Percentiles rank a stretch among this genome's conserved stretches.
Evolutionary conservation across 768 basidiomycete species (phyloP).

Genomic region (Naematelia aurantialba): DNA sequence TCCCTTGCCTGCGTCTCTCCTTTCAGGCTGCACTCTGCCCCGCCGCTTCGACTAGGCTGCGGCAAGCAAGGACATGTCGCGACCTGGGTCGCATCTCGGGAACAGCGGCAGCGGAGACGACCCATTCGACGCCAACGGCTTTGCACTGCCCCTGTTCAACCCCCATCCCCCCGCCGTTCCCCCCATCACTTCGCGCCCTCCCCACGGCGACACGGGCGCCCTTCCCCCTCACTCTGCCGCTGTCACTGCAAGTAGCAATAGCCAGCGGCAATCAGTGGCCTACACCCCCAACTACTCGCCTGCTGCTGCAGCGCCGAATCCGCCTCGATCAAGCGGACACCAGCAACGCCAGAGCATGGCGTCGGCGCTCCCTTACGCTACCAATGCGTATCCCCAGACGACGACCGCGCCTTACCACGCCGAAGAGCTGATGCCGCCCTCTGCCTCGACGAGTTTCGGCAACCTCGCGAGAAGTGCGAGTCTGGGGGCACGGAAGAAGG

Average conservation of each 20-base stretch:
- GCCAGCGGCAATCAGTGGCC: conserved; percentile 1
- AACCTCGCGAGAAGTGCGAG: conserved; percentile 44
- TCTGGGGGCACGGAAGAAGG: conserved; percentile 43
- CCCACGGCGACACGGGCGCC: not conserved
- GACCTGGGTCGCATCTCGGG: conserved; percentile 41
- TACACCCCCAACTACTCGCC: not conserved
- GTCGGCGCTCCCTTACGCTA: not conserved
- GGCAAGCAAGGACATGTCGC: conserved; percentile 28
- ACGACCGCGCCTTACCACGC: conserved; percentile 6
- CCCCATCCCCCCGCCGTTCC: conserved; percentile 14
- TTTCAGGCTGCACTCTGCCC: conserved; percentile 1
- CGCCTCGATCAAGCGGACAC: not conserved
- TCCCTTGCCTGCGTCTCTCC: conserved; percentile 70
- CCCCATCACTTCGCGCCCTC: conserved; percentile 7
- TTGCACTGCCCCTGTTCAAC: conserved; percentile 39
- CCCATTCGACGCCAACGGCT: conserved; percentile 15
- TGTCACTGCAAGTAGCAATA: too few species aligned
- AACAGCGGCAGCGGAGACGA: conserved; percentile 11
- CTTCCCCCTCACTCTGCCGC: conserved; percentile 10
- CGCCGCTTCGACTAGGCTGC: not conserved
- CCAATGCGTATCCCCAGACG: not conserved
- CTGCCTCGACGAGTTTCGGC: conserved; percentile 23
- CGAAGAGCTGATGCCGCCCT: conserved; percentile 31
- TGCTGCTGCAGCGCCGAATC: not conserved
- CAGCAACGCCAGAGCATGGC: conserved; percentile 4